These are phyloP conservation scores for Papiliotrema laurentii DNA, from an alignment of 1,284 basidiomycete species.

Conservation along the genomic window DNA sequence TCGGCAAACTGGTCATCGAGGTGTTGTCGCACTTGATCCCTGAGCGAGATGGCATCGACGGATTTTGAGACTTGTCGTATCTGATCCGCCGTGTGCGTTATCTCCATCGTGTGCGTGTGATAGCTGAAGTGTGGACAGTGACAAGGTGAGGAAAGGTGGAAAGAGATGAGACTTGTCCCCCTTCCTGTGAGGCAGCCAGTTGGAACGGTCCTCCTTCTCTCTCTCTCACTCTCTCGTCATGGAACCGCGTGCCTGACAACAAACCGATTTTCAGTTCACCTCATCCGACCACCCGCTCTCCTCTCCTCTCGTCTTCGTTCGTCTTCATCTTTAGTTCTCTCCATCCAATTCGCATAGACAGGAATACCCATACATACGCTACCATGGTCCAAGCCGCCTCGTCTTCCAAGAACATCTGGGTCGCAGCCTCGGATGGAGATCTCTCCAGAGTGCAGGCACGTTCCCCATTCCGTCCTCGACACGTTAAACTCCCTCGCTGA, in stretches of 20 bases:
- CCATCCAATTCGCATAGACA: neutral
- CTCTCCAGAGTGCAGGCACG: conserved; percentile 50
- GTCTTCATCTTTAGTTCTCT: neutral
- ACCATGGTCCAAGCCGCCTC: conserved; percentile 32
- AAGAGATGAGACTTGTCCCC: neutral
- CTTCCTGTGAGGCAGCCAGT: too few relatives aligned
- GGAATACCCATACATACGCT: neutral
- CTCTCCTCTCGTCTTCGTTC: too few relatives aligned
- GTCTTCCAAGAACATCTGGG: conserved; percentile 72
- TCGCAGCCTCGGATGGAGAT: conserved; percentile 84
- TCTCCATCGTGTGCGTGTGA: neutral
- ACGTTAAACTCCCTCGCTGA: conserved; percentile 1
- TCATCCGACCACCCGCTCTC: neutral
- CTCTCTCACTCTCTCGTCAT: neutral
- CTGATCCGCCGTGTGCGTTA: conserved; percentile 4
- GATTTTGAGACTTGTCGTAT: conserved; percentile 15
- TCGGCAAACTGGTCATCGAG: conserved; percentile 32
- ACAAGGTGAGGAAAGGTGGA: neutral
- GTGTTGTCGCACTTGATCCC: conserved; percentile 20
- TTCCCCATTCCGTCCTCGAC: neutral
- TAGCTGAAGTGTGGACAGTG: neutral
- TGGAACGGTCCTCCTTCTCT: too few relatives aligned
- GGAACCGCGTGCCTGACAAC: neutral
- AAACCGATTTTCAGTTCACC: neutral
- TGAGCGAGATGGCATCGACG: conserved; percentile 6